Base-by-base conservation (phyloP, 306 rosid species). In the Castanopsis chinensis region DNA sequence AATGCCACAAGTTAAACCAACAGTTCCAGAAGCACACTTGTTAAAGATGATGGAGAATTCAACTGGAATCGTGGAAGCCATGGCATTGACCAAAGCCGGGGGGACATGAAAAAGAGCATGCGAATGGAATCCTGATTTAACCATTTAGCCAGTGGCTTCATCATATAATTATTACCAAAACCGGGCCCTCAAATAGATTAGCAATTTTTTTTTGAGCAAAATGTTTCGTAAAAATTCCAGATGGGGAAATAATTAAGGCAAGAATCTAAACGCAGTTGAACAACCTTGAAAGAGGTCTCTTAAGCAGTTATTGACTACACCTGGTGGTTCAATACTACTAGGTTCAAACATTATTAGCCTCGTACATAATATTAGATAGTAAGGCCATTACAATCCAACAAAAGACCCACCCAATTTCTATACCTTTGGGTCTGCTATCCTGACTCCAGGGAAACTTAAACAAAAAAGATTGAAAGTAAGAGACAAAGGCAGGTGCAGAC, bases 1-100 rank as follows among this genome's bases (percentile, higher is more conserved):
- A 70, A 72, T 63, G n/a, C 57, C 33, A 64, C 69, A 43, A 27
- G 77, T 72, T 78, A 75, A 75, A 75, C 9, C 74, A 63, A 35
- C 17, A 10, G 11, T n/a, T 19, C 15, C 4, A 35, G 19, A 37
- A 68, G 72, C 23, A 19, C 20, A 15, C 11, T 35, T 7, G 20
- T 19, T 35, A 30, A 30, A 17, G 70, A 30, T 64, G 5, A 28
- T 0, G 5, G 70, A 30, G 30, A 28, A 28, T 35, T 68, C 1
- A 3, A 3, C 4, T 61, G 10, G 1, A 61, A 61, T 6, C 0
- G 6, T 27, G n/a, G n/a, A 27, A 61, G 15, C 69, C 11, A 25
- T 27, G 37, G 69, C 15, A 13, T 5, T 61, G 69, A 12, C 4
- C 28, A 27, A 21, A 10, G 1, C 41, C 0, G 27, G 3, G 6